phyloP scores from a whole-genome alignment of 2,329 filamentous ascomycete genomes.

The Aspergillus sp. region DNA sequence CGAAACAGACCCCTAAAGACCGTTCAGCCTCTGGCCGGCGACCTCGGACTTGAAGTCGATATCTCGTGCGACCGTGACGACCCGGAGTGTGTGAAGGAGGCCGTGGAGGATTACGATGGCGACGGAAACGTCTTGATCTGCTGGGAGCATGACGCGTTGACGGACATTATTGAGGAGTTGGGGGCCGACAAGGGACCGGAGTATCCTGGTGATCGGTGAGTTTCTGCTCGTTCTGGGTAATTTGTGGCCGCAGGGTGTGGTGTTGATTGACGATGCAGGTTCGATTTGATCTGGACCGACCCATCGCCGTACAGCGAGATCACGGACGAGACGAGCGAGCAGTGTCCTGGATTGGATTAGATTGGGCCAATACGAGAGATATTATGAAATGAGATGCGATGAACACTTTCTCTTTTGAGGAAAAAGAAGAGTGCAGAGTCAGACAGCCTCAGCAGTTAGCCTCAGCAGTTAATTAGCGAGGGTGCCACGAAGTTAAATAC shows the following conservation, averaged over 20 bases:
- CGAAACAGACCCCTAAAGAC: slow-evolving; percentile 57
- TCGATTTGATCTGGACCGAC: slow-evolving; percentile 59
- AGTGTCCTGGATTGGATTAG: slow-evolving; percentile 55
- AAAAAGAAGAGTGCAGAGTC: neutral
- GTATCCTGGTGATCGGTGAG: slow-evolving; percentile 52
- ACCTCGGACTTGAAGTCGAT: slow-evolving; percentile 57
- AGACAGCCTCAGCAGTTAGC: too few species aligned
- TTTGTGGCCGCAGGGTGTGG: neutral
- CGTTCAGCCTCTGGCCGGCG: slow-evolving; percentile 55
- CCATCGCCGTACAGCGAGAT: slow-evolving; percentile 52
- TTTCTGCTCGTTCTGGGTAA: neutral
- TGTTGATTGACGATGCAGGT: slow-evolving; percentile 32
- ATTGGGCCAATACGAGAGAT: neutral
- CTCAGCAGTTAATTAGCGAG: too few species aligned
- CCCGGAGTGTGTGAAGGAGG: slow-evolving; percentile 52
- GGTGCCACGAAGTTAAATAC: too few species aligned
- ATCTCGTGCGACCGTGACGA: slow-evolving; percentile 58
- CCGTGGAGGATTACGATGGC: slow-evolving; percentile 50
- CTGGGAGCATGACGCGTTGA: slow-evolving; percentile 59
- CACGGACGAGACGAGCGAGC: slow-evolving; percentile 48
- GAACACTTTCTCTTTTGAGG: neutral
- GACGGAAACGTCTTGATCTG: slow-evolving; percentile 61
- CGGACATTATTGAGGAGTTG: slow-evolving; percentile 52
- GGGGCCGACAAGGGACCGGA: slow-evolving; percentile 51
- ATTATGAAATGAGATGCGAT: neutral